A percentile compares a stretch with the other conserved stretches of the same genome.
Evolutionary conservation across 345 rosid species (phyloP).

Genomic region (Noccaea caerulescens): DNA sequence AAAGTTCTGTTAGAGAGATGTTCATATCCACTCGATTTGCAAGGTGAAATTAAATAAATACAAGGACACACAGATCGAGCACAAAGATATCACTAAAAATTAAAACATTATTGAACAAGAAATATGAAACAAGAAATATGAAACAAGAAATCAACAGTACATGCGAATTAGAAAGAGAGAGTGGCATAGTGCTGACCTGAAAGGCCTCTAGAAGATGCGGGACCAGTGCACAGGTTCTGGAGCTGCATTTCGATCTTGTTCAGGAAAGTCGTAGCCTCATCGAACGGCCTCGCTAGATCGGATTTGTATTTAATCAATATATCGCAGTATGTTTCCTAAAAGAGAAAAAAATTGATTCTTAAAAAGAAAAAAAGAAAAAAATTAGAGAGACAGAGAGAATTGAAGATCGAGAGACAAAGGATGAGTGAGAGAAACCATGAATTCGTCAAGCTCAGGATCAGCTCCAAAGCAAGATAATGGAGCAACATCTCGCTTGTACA

Average conservation of each 20-base stretch:
- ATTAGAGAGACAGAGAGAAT: neutral
- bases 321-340: conserved; percentile 75
- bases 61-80: conserved; percentile 28
- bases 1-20: conserved; percentile 15
- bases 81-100: conserved; percentile 26
- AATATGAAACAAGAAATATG: conserved; percentile 1
- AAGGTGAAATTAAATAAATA: conserved; percentile 24
- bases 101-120: neutral
- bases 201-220: conserved; percentile 50
- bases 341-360: neutral
- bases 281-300: conserved; percentile 88
- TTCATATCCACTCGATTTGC: conserved; percentile 30
- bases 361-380: neutral
- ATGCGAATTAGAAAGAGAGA: conserved; percentile 11
- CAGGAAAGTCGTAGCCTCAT: conserved; percentile 77
- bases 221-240: conserved; percentile 69
- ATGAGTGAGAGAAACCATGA: conserved; percentile 35
- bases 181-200: conserved; percentile 50
- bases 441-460: conserved; percentile 89
- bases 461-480: conserved; percentile 59
- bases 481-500: conserved; percentile 48
- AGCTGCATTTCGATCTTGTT: conserved; percentile 89
- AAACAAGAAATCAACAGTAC: conserved; percentile 21
- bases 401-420: neutral
- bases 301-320: conserved; percentile 76